phyloP scores from a whole-genome alignment of 2,329 filamentous ascomycete species.

The Bipolaris bicolor region DNA sequence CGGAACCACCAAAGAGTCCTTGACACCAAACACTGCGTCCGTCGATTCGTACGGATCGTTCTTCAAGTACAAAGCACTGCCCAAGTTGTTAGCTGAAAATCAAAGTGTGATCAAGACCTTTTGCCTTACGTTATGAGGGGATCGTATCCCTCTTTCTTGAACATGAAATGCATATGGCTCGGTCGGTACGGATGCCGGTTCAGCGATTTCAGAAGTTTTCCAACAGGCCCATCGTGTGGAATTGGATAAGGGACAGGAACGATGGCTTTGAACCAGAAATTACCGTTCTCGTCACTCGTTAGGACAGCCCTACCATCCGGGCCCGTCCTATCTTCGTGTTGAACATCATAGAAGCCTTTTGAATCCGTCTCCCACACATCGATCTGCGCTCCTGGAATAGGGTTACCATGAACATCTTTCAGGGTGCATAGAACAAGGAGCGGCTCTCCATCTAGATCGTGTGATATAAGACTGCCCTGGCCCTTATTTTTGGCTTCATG shows the following conservation, averaged over 20 bases:
- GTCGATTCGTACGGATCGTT: neutral
- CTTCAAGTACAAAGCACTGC: neutral
- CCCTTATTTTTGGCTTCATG: neutral
- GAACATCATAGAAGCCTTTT: neutral
- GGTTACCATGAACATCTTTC: neutral
- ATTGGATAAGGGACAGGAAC: neutral
- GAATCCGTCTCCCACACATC: neutral
- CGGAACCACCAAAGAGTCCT: neutral
- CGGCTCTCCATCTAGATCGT: neutral
- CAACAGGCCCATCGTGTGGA: neutral
- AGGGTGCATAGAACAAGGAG: neutral
- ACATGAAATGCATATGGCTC: neutral
- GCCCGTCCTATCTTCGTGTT: neutral
- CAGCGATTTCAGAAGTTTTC: neutral
- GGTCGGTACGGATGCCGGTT: neutral
- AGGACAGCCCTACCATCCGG: neutral
- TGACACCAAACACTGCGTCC: neutral
- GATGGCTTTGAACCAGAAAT: neutral
- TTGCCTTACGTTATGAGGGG: neutral
- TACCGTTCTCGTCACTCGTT: neutral
- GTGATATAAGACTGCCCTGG: neutral
- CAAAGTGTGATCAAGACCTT: neutral
- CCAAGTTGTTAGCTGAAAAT: neutral
- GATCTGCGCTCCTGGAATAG: neutral
- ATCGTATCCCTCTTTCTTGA: neutral